Evolutionary conservation across 805 yeast genomes (phyloP).

Genomic region (Candida ficus): DNA sequence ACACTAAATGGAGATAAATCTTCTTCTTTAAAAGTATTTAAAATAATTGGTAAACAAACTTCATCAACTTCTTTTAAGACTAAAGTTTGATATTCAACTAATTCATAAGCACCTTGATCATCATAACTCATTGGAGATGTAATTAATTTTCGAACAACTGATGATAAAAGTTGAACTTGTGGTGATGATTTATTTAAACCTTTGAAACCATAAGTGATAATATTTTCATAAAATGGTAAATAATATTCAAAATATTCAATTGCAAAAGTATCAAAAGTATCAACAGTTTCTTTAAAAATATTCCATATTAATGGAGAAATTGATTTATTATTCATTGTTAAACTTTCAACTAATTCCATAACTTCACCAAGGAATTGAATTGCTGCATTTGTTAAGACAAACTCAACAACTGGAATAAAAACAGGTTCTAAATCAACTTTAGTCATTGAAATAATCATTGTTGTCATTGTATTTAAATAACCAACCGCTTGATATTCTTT

Average conservation of each 20-base stretch:
- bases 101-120: constrained; percentile 31
- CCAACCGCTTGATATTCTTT: constrained; percentile 68
- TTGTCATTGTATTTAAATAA: constrained; percentile 63
- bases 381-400: constrained; percentile 53
- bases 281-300: constrained; percentile 41
- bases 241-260: constrained; percentile 53
- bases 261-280: constrained; percentile 55
- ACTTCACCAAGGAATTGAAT: constrained; percentile 57
- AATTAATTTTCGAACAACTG: constrained; percentile 14
- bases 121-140: constrained; percentile 24
- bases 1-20: constrained; percentile 38
- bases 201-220: constrained; percentile 46
- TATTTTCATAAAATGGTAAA: constrained; percentile 50
- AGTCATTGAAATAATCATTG: constrained; percentile 66
- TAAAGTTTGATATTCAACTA: constrained; percentile 23
- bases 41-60: constrained; percentile 8
- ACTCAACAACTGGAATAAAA: constrained; percentile 53
- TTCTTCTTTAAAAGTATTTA: constrained; percentile 19
- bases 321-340: constrained; percentile 43
- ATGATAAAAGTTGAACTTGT: constrained; percentile 15
- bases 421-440: constrained; percentile 47
- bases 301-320: constrained; percentile 50
- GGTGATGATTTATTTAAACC: constrained; percentile 14
- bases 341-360: constrained; percentile 57
- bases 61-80: constrained; percentile 13